Evolutionary conservation across 345 rosid species (phyloP), one percentile per base, ranked within the genome.

Genomic region (Garcia nutans): DNA sequence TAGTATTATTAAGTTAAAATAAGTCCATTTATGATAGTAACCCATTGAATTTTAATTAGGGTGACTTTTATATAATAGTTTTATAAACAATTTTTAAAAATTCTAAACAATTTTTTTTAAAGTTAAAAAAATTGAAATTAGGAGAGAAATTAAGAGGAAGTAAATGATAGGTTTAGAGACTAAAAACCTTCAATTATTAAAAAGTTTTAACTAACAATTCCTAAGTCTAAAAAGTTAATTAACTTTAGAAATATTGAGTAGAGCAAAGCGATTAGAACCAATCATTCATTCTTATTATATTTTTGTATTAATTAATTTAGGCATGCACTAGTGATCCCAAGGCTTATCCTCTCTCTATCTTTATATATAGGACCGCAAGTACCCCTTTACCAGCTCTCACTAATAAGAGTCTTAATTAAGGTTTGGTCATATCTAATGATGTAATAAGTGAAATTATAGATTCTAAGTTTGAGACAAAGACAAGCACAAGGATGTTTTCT

Each of bases 381-480:
- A 28, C 75, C 62, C 10, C 63, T 9, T 72, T 61, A 83, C 84
- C 84, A 81, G 91, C 86, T 83, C 91, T 84, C 89, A 79, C 86
- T 84, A 82, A 78, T 75, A 72, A 72, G 65, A 73, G 79, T 70
- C 63, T 72, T 56, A 66, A 75, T 65, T 26, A 24, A 52, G 71
- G 56, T 77, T 77, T 81, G 88, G 86, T 89, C 91, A 75, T 73
- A 50, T 78, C 80, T 89, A 80, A 80, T 65, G 86, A 79, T 70
- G 63, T 80, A 80, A 83, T 80, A 80, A 83, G 75, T 69, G 81
- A 78, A 78, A 54, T 37, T 37, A 86, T 78, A 81, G 92, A 91
- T 92, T 91, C 97, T 88, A 79, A 79, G 86, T 81, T 68, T 84
- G n/a, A 71, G 83, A 85, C 80, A 80, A 84, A 72, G 95, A 94